Evolutionary conservation across 495 filamentous ascomycete species (phyloP).

Genomic region (Pyronema domesticum): DNA sequence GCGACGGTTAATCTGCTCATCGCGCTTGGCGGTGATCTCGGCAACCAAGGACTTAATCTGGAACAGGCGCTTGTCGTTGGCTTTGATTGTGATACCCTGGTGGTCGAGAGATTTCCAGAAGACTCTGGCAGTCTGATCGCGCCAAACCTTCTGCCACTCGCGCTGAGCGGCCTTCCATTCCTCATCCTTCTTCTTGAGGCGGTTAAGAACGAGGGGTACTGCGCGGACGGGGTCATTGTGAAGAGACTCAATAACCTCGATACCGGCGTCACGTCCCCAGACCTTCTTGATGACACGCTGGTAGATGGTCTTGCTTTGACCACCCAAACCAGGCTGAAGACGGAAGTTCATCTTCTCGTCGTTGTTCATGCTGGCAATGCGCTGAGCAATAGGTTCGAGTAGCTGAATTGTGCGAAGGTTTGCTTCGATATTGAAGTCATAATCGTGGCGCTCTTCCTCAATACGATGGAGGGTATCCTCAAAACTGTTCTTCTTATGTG

Average conservation of each 20-base stretch:
- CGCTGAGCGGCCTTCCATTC: slow-evolving; percentile 92
- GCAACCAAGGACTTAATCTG: slow-evolving; percentile 69
- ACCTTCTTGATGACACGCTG: slow-evolving; percentile 95
- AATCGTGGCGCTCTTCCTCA: slow-evolving; percentile 96
- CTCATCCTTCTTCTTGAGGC: slow-evolving; percentile 83
- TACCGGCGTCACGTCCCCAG: slow-evolving; percentile 71
- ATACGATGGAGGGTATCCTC: slow-evolving; percentile 90
- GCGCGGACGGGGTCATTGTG: slow-evolving; percentile 65
- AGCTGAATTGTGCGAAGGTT: slow-evolving; percentile 85
- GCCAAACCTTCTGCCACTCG: slow-evolving; percentile 99
- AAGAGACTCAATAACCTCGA: slow-evolving; percentile 64
- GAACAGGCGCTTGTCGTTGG: slow-evolving; percentile 73
- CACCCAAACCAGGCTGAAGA: slow-evolving; percentile 67
- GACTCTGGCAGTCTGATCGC: slow-evolving; percentile 72
- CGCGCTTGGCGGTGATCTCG: slow-evolving; percentile 70
- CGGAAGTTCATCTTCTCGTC: slow-evolving; percentile 54
- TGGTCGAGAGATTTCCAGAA: slow-evolving; percentile 94
- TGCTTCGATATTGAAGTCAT: slow-evolving; percentile 94
- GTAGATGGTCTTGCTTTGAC: slow-evolving; percentile 88
- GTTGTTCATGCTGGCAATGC: slow-evolving; percentile 55
- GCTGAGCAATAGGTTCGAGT: slow-evolving; percentile 79
- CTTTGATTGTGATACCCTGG: slow-evolving; percentile 71
- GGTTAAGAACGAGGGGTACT: slow-evolving; percentile 66
- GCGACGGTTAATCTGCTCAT: slow-evolving; percentile 56
- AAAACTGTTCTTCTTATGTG: slow-evolving; percentile 84